phyloP scores from a whole-genome alignment of 225 moss, liverwort and hornwort genomes.

The Asterella californica region DNA sequence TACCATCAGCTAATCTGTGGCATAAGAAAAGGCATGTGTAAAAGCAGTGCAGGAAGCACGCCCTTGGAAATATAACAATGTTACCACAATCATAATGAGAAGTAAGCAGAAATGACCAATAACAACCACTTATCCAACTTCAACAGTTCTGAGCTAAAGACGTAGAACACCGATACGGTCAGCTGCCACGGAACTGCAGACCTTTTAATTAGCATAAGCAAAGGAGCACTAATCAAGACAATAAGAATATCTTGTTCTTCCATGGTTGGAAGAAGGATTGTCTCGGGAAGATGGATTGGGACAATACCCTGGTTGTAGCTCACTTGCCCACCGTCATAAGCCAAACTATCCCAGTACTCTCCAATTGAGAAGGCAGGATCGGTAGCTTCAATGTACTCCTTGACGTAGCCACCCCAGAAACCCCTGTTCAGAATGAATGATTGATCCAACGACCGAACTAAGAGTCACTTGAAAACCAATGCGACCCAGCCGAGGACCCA shows the following conservation, averaged over 20 bases:
- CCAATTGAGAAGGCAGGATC: slow-evolving; percentile 78
- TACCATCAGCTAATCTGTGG: neutral
- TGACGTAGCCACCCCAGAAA: slow-evolving; percentile 87
- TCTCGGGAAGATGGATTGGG: neutral
- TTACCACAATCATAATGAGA: neutral
- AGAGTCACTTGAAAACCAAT: neutral
- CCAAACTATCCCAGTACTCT: slow-evolving; percentile 85
- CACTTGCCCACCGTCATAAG: slow-evolving; percentile 77
- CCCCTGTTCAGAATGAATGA: slow-evolving; percentile 43
- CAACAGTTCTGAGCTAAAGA: too few species aligned
- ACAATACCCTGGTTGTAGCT: slow-evolving; percentile 75
- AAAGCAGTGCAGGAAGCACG: neutral
- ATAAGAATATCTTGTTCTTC: neutral
- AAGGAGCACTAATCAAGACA: neutral
- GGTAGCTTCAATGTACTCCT: slow-evolving; percentile 79
- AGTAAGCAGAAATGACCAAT: too few species aligned
- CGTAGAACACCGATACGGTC: too few species aligned
- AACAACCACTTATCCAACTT: too few species aligned
- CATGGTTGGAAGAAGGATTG: neutral
- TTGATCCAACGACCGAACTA: neutral
- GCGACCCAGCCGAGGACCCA: neutral
- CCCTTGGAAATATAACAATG: neutral
- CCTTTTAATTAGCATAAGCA: neutral
- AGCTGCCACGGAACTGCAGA: too few species aligned
- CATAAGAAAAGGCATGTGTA: neutral